These are phyloP conservation scores for Trichoderma reesei DNA, from an alignment of 495 filamentous ascomycete genomes.

Conservation along the genomic window DNA sequence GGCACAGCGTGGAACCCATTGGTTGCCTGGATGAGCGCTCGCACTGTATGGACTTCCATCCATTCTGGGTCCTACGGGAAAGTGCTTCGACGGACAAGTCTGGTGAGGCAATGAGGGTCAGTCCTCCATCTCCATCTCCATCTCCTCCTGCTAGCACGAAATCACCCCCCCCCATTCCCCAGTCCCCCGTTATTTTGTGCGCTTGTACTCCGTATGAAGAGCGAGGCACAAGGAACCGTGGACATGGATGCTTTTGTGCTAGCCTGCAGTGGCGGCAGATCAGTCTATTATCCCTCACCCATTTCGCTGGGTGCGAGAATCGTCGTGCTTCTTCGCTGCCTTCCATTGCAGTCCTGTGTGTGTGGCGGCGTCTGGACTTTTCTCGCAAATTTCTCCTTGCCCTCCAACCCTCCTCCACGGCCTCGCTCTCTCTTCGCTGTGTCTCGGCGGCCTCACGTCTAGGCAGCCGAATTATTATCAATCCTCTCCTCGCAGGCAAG, in stretches of 20 bases:
- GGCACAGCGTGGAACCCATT: background rate
- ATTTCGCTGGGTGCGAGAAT: background rate
- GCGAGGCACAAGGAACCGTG: background rate
- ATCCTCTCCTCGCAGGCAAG: no score
- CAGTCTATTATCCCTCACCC: constrained; percentile 3
- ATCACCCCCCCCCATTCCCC: background rate
- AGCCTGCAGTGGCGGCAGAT: constrained; percentile 7
- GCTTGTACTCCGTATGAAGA: constrained; percentile 1
- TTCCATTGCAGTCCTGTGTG: background rate
- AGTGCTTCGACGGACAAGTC: no score
- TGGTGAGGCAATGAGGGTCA: no score
- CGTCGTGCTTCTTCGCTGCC: background rate
- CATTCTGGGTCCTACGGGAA: background rate
- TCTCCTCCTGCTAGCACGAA: no score
- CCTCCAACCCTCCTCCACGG: background rate
- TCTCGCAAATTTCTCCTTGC: background rate
- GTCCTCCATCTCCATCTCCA: no score
- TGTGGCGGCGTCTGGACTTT: background rate
- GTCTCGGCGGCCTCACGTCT: no score
- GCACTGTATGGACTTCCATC: background rate
- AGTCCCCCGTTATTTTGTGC: background rate
- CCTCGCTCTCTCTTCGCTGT: background rate
- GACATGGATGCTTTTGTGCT: background rate
- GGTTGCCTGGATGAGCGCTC: no score
- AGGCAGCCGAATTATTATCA: no score